These are phyloP conservation scores for Stereocaulon alpinum DNA, from an alignment of 495 filamentous ascomycete genomes.

Conservation along the genomic window DNA sequence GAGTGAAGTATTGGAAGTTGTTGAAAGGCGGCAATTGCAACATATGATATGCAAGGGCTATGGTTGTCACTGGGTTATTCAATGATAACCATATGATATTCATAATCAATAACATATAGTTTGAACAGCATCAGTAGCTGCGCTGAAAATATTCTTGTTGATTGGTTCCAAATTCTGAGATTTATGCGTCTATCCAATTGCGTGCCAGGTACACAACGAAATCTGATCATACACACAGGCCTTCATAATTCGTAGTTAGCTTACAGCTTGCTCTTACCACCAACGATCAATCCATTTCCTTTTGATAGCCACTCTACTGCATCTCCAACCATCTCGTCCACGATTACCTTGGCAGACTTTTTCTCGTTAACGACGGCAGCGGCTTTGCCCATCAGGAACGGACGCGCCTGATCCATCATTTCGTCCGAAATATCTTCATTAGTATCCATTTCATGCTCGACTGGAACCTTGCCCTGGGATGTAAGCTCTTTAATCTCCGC, in stretches of 20 bases:
- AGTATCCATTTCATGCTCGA: conserved; percentile 87
- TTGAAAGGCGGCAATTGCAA: too few species aligned
- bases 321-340: conserved; percentile 89
- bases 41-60: too few species aligned
- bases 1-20: too few species aligned
- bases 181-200: neutral
- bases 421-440: conserved; percentile 63
- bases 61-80: too few species aligned
- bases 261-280: conserved; percentile 43
- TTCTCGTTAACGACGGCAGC: conserved; percentile 87
- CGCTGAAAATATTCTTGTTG: too few species aligned
- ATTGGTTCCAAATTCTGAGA: neutral
- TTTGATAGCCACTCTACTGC: conserved; percentile 59
- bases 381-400: conserved; percentile 94
- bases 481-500: conserved; percentile 88
- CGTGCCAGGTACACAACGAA: neutral
- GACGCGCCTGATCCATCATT: conserved; percentile 79
- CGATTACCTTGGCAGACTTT: conserved; percentile 83
- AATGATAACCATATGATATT: too few species aligned
- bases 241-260: neutral
- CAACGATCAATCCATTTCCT: conserved; percentile 51
- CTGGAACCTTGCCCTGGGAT: conserved; percentile 77
- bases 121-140: too few species aligned
- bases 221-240: neutral
- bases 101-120: too few species aligned